Evolutionary conservation across 192 early-diverging fungal species (phyloP), one percentile per base, ranked within the genome.

Genomic region (Pilobolus umbonatus): DNA sequence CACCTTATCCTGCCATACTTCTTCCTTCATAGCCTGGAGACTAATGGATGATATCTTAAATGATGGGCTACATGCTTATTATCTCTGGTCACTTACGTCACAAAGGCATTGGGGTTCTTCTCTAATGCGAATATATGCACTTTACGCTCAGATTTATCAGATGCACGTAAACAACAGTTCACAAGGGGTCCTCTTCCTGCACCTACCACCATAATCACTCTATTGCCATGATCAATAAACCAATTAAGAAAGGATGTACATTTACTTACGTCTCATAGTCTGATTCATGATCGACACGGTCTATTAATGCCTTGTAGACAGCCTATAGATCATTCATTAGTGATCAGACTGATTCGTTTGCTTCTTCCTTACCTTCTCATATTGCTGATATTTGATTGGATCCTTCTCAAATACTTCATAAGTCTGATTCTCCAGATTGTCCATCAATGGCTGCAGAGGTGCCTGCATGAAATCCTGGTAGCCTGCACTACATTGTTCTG

Each of bases 391-490:
- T 68, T 99, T 99, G 38, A 92, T 81, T 12, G 88, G 88, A 71
- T 97, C 94, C 45, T 86, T 88, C 68, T 98, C 97, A 76, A 98
- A 99, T 0, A 90, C 90, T 73, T 94, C 91, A 73, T 99, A 99
- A 1, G 94, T 98, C 4, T 80, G 85, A 7, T 90, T 89, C 45
- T 93, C 94, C 30, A 99, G 77, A 61, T 99, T 90, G 60, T 98
- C 92, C 85, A 93, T 93, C 24, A 99, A 75, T 10, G 97, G 97
- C 42, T 86, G 84, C 17, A 95, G 71, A 17, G 90, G 90, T 29
- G 84, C 78, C 74, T 94, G 90, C 21, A 93, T 67, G 56, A 87
- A 94, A 61, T 99, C 97, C 48, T 92, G 88, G 63, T 96, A 97
- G 21, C 86, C 94, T 5, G 67, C 73, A 2, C 92, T 87, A 64